Evolutionary conservation across 1,284 basidiomycete genomes (phyloP), one percentile per base, ranked within the genome.

Genomic region (Xerocomus cyaneibrunnescens): DNA sequence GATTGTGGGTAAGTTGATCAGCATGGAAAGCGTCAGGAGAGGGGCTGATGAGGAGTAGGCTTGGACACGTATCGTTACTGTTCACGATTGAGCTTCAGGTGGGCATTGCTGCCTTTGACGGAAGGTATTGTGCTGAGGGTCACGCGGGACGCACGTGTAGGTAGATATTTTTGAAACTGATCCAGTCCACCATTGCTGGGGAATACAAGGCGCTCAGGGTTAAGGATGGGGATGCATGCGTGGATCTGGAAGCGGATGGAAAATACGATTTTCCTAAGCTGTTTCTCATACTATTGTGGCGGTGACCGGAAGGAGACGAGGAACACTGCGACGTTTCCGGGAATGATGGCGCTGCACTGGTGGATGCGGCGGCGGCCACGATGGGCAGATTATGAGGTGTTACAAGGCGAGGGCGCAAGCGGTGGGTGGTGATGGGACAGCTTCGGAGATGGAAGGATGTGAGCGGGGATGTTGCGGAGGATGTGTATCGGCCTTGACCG

Each of bases 121-220:
- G 40, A 28, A 55, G 25, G 36, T 12, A 9, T 22, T 22, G 36
- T 31, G 19, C 22, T 14, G 74, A 25, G 9, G 78, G 80, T 60
- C 81, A 81, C 21, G 82, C 81, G 59, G 57, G 73, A 38, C 76
- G 76, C 57, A 71, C 68, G 31, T 46, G 67, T 79, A n/a, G n/a
- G 78, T 75, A 54, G 44, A 57, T 57, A 51, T 25, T 37, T 16
- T 22, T 41, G 54, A 21, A 16, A 16, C 16, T 23, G 23, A 39
- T 27, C 16, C 1, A 3, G 7, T 16, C 14, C 21, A 23, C 34
- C 25, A 36, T 32, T 32, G 28, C 27, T 8, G 31, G 49, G 30
- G 21, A 28, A 7, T 34, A 34, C 38, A 23, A 47, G 28, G 28
- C 40, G 34, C 40, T 52, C 17, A 23, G 19, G n/a, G n/a, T n/a